Conservation (phyloP, 352 stramenopile genomes). For the Globisporangium echinulatum region DNA sequence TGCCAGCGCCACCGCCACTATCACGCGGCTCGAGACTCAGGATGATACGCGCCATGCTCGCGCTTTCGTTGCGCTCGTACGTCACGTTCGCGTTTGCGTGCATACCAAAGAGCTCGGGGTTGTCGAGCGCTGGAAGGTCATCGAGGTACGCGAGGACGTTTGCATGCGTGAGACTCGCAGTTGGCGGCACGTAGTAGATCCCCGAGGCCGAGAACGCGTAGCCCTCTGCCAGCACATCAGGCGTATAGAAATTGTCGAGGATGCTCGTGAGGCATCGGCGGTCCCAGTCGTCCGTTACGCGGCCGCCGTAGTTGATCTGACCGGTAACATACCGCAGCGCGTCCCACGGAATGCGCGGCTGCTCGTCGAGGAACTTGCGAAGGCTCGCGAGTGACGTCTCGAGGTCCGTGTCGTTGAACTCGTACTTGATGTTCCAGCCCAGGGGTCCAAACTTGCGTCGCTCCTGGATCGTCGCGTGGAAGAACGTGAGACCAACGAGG, state of each 20-base stretch:
- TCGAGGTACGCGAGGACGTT: conserved; percentile 80
- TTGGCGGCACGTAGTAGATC: conserved; percentile 78
- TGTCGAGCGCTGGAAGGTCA: conserved; percentile 79
- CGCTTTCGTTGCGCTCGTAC: conserved; percentile 89
- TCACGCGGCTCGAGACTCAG: conserved; percentile 88
- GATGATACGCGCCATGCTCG: conserved; percentile 85
- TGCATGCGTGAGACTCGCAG: conserved; percentile 24
- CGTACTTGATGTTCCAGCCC: conserved; percentile 95
- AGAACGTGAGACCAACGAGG: conserved; percentile 87
- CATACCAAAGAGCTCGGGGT: conserved; percentile 94
- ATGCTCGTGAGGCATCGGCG: conserved; percentile 90
- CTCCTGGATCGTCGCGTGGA: conserved; percentile 94
- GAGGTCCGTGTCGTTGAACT: conserved; percentile 95
- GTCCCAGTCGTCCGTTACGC: conserved; percentile 96
- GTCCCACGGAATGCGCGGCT: conserved; percentile 89
- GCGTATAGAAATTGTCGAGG: conserved; percentile 89
- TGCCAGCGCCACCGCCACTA: conserved; percentile 35
- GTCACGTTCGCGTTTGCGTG: conserved; percentile 95
- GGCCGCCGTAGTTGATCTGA: conserved; percentile 95
- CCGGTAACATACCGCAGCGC: conserved; percentile 91
- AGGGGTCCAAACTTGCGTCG: conserved; percentile 91
- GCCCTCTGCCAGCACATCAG: conserved; percentile 59
- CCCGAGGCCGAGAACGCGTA: conserved; percentile 89
- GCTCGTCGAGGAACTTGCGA: conserved; percentile 89
- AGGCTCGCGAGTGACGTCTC: conserved; percentile 90